Evolutionary conservation across 768 basidiomycete genomes (phyloP).

Genomic region (Collybia sp.): DNA sequence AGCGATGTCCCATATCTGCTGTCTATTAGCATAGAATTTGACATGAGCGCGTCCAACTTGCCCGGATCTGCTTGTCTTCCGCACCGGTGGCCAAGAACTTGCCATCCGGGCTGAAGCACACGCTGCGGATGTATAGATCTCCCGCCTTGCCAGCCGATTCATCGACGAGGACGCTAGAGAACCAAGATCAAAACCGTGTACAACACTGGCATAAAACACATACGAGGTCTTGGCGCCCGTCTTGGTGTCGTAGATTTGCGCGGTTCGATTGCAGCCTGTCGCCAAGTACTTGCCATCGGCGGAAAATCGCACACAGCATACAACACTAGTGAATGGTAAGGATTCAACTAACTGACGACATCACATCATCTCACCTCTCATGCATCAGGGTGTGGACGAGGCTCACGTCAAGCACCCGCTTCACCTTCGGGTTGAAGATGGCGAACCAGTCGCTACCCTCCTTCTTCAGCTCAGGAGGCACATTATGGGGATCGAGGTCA

Average conservation of each 20-base stretch:
- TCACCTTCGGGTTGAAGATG: slow-evolving; percentile 78
- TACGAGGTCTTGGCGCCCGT: slow-evolving; percentile 85
- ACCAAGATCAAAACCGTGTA: slow-evolving; percentile 3
- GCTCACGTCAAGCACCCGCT: slow-evolving; percentile 72
- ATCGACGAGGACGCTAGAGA: slow-evolving; percentile 66
- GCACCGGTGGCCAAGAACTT: slow-evolving; percentile 89
- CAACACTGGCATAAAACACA: slow-evolving; percentile 18
- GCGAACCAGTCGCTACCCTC: slow-evolving; percentile 89
- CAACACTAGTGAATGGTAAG: slow-evolving; percentile 27
- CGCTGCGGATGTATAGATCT: slow-evolving; percentile 91
- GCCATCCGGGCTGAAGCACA: slow-evolving; percentile 85
- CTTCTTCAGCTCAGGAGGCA: slow-evolving; percentile 56
- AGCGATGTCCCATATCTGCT: slow-evolving; percentile 88
- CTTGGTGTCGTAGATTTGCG: slow-evolving; percentile 93
- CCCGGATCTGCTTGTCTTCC: slow-evolving; percentile 86
- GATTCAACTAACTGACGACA: neutral
- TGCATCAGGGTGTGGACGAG: slow-evolving; percentile 87
- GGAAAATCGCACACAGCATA: slow-evolving; percentile 92
- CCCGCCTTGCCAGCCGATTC: slow-evolving; percentile 67
- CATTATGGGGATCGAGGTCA: slow-evolving; percentile 29
- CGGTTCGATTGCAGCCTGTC: slow-evolving; percentile 93
- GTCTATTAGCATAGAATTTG: neutral
- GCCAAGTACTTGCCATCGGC: slow-evolving; percentile 90
- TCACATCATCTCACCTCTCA: slow-evolving; percentile 58
- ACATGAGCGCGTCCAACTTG: slow-evolving; percentile 26